These are phyloP conservation scores for Trichoderma semiorbis DNA, from an alignment of 2,329 filamentous ascomycete genomes.

Conservation along the genomic window DNA sequence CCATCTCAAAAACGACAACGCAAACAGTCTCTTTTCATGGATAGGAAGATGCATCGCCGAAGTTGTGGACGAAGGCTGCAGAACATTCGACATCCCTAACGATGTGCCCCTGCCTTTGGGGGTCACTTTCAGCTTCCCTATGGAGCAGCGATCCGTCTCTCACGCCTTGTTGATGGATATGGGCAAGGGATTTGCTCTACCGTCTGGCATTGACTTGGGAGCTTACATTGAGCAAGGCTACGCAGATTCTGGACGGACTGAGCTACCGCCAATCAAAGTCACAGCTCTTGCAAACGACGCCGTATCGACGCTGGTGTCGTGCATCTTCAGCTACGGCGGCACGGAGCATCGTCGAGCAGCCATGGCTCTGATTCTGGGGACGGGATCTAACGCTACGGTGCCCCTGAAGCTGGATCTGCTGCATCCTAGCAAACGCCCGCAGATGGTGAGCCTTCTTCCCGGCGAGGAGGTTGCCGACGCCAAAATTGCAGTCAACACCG, in stretches of 20 bases:
- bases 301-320: conserved; percentile 73
- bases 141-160: conserved; percentile 60
- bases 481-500: conserved; percentile 77
- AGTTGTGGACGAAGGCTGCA: conserved; percentile 60
- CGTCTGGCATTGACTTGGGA: conserved; percentile 57
- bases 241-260: conserved; percentile 41
- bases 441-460: conserved; percentile 46
- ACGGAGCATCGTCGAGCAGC: conserved; percentile 60
- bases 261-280: conserved; percentile 64
- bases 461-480: conserved; percentile 46
- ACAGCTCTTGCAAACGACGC: conserved; percentile 79
- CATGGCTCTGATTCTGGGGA: conserved; percentile 80
- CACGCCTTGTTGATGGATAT: conserved; percentile 64
- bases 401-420: conserved; percentile 63
- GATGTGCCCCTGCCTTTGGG: conserved; percentile 57
- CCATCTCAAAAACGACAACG: conserved; percentile 69
- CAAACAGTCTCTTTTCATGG: conserved; percentile 75
- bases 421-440: conserved; percentile 58
- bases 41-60: conserved; percentile 74
- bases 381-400: conserved; percentile 77
- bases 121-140: conserved; percentile 69
- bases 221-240: conserved; percentile 59
- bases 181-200: conserved; percentile 68
- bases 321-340: conserved; percentile 67
- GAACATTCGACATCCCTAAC: conserved; percentile 39